Evolutionary conservation across 225 moss, liverwort and hornwort species (phyloP), one percentile per base, ranked within the genome.

Genomic region (Polytrichum commune): DNA sequence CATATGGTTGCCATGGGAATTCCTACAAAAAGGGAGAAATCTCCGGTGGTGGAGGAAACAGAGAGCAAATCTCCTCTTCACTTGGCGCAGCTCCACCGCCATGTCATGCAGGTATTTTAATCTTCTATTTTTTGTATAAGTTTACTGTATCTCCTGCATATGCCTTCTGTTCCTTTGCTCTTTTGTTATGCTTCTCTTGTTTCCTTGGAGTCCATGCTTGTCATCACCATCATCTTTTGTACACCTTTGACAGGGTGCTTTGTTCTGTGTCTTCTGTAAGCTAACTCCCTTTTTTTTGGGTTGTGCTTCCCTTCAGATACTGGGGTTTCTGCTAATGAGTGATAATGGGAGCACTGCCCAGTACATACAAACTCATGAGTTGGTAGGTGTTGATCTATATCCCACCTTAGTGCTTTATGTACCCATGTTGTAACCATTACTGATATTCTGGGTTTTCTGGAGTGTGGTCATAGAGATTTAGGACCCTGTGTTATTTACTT

Each of bases 1-100:
- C 88, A 94, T 54, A 92, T 92, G 78, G 88, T 94, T 72, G 85
- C 83, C 60, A 85, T 90, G 86, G 94, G 94, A 67, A 85, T 88
- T 33, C 85, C 74, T 26, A 84, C 74, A 29, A 77, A 62, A 72
- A 57, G 27, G 7, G 62, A 72, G 72, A 76, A 68, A 71, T 66
- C 68, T 60, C 27, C 86, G 73, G 73, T 77, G 69, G 20, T 74
- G 60, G 69, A 53, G 16, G 79, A 75, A 38, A 58, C 62, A 32
- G 72, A 77, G 67, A 81, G 33, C 64, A 76, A 68, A 57, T 56
- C 78, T 46, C 83, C 81, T 70, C 68, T 86, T 64, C 94, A 94
- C 71, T 77, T 84, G 82, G 87, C 90, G 29, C 92, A 92, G 75
- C 92, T 94, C 27, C 88, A 92, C 75, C 94, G 94, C 63, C 92